Evolutionary conservation across 176 grass and related monocot species (phyloP), one percentile per base, ranked within the genome.

Genomic region (Hordeum marinum): DNA sequence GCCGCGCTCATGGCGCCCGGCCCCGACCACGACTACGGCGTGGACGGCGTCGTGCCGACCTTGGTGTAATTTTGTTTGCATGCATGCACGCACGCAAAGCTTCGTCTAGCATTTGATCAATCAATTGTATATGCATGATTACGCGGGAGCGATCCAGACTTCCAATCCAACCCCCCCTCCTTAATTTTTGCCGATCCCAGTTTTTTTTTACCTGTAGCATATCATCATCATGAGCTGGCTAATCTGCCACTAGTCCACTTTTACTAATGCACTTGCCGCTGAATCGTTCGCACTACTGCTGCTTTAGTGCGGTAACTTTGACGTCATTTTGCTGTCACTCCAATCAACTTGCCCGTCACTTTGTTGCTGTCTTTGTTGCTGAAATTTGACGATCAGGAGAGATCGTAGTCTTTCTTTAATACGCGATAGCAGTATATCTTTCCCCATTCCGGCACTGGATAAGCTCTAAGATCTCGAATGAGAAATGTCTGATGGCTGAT

Each of bases 1-100:
- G 89, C 86, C 14, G 92, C 92, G 73, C 89, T 94, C 76, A 94
- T 94, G 84, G 69, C 37, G 21, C 82, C 90, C 5, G 75, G 73
- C 21, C 42, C 27, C 14, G 85, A 92, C 35, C 70, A 85, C 50
- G 87, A 86, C 81, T 90, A 92, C 76, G 82, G 93, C 72, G 85
- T 93, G 15, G 87, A 93, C 75, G 91, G 91, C 72, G 88, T 94
- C 45, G 92, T 94, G 68, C 92, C 92, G 32, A 89, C 90, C 45
- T 92, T 92, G 70, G 70, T 73, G 23, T 86, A 78, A 86, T 82
- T 86, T 90, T 86, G 83, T 50, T 50, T 86, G 84, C 79, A 34
- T 43, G 74, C 79, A 11, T 67, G 45, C 67, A 48, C 9, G 71
- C 87, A 80, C 66, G 35, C 76, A 66, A 58, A 77, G 80, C 52